Conservation (phyloP, 2,329 filamentous ascomycete genomes). For the Colletotrichum viniferum region DNA sequence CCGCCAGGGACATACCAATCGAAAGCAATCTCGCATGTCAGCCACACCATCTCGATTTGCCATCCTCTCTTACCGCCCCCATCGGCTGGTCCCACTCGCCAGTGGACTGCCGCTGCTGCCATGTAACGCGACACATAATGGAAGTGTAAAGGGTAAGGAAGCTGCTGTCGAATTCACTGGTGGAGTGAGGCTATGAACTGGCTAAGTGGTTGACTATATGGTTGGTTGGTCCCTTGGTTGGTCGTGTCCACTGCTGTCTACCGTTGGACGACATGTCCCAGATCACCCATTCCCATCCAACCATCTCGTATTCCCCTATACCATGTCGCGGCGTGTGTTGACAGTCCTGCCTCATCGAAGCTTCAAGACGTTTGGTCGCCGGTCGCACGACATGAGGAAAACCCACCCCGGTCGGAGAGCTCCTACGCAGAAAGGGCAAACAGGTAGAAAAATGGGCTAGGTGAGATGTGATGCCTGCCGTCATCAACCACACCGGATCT, state of each 20-base stretch:
- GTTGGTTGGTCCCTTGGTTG: not conserved
- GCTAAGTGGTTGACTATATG: not conserved
- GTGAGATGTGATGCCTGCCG: not conserved
- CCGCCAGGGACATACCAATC: not conserved
- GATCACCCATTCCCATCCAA: not conserved
- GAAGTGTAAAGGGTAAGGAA: not conserved
- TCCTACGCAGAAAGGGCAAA: slow-evolving; percentile 3
- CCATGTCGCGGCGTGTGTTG: not conserved
- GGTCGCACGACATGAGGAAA: slow-evolving; percentile 5
- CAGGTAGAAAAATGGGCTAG: not conserved
- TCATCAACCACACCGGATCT: not conserved
- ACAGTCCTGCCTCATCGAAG: slow-evolving; percentile 12
- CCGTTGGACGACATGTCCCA: slow-evolving; percentile 1
- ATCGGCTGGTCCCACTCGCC: not conserved
- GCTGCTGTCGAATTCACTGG: not conserved
- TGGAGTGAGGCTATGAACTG: not conserved
- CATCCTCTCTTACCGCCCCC: not conserved
- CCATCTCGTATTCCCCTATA: not conserved
- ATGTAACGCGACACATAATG: not conserved
- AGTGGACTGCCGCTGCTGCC: not conserved
- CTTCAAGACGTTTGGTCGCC: slow-evolving; percentile 11
- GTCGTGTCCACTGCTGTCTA: not conserved
- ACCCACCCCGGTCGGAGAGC: not conserved
- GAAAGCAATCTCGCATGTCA: not conserved
- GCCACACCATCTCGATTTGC: slow-evolving; percentile 7